Evolutionary conservation across 108 stramenopile genomes (phyloP).

Genomic region (Conticribra weissflogii): DNA sequence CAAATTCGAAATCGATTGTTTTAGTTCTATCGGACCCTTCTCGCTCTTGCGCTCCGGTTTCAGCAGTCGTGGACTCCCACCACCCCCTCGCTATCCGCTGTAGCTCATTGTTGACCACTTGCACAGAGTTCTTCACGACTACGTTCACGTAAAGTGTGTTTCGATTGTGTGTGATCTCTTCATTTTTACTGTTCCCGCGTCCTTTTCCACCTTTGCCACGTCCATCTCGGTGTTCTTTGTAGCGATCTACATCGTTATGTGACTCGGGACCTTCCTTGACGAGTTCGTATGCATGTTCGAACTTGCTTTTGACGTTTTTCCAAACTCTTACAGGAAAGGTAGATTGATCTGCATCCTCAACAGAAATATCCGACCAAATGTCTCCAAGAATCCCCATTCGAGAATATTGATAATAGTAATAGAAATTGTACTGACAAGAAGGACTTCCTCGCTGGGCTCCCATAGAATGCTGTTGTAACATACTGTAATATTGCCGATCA

Average conservation of each 20-base stretch:
- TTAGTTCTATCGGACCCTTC: constrained; percentile 22
- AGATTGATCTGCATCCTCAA: constrained; percentile 1
- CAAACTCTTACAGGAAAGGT: constrained; percentile 44
- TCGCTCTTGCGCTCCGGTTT: constrained; percentile 16
- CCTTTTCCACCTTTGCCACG: constrained; percentile 30
- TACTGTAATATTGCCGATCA: constrained; percentile 74
- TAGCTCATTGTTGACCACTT: constrained; percentile 75
- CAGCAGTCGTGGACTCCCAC: constrained; percentile 55
- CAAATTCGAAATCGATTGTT: constrained; percentile 42
- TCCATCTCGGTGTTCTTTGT: constrained; percentile 30
- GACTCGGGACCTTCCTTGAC: constrained; percentile 74
- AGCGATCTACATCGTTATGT: constrained; percentile 28
- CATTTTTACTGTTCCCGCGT: not conserved
- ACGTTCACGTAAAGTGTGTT: constrained; percentile 79
- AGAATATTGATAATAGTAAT: constrained; percentile 22
- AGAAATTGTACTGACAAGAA: constrained; percentile 39
- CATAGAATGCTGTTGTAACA: constrained; percentile 45
- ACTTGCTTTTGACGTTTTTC: constrained; percentile 61
- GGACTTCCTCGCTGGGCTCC: constrained; percentile 43
- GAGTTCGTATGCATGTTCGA: constrained; percentile 75
- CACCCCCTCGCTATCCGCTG: constrained; percentile 72
- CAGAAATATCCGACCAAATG: not conserved
- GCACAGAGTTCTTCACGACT: constrained; percentile 77
- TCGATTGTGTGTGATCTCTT: constrained; percentile 44
- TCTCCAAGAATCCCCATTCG: constrained; percentile 8